Percentiles rank a stretch among this genome's conserved stretches.
These are phyloP conservation scores for Calcarisporium arbuscula DNA, from an alignment of 2,329 filamentous ascomycete species.

Conservation along the genomic window DNA sequence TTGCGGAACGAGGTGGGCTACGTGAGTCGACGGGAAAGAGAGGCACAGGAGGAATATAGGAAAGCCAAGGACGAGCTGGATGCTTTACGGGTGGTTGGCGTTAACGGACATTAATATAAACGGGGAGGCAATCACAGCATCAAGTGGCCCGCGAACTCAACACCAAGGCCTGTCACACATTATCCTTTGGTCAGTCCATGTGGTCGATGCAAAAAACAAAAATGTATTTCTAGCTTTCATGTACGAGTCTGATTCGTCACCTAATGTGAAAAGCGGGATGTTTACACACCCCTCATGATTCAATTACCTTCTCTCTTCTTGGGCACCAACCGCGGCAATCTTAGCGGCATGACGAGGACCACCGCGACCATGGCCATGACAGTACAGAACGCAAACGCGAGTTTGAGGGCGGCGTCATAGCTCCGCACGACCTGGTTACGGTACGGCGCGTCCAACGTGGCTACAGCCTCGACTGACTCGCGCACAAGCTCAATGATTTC, in stretches of 20 bases:
- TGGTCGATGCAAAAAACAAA: too few relatives aligned
- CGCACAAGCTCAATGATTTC: conserved; percentile 47
- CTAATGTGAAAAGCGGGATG: too few relatives aligned
- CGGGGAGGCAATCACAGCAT: too few relatives aligned
- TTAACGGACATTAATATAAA: conserved; percentile 32
- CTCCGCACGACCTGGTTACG: conserved; percentile 48
- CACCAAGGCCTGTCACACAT: too few relatives aligned
- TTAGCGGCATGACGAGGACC: conserved; percentile 43
- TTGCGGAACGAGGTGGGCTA: conserved; percentile 79
- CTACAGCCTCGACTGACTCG: conserved; percentile 48
- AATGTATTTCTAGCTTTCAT: too few relatives aligned
- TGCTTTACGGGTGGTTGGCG: conserved; percentile 36
- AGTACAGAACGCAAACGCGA: conserved; percentile 39
- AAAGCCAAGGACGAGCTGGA: conserved; percentile 71
- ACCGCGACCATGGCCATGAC: conserved; percentile 42
- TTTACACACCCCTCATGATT: too few relatives aligned
- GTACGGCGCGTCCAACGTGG: conserved; percentile 36
- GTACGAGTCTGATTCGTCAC: too few relatives aligned
- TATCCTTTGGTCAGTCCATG: too few relatives aligned
- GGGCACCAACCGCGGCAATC: conserved; percentile 45
- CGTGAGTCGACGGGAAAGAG: conserved; percentile 74
- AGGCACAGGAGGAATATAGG: conserved; percentile 84
- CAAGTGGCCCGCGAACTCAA: too few relatives aligned
- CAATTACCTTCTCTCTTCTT: conserved; percentile 30
- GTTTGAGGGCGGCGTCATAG: conserved; percentile 45